A percentile compares a stretch with the other conserved stretches of the same genome.
Evolutionary conservation across 2,329 filamentous ascomycete genomes (phyloP).

Genomic region (Fusarium sp.): DNA sequence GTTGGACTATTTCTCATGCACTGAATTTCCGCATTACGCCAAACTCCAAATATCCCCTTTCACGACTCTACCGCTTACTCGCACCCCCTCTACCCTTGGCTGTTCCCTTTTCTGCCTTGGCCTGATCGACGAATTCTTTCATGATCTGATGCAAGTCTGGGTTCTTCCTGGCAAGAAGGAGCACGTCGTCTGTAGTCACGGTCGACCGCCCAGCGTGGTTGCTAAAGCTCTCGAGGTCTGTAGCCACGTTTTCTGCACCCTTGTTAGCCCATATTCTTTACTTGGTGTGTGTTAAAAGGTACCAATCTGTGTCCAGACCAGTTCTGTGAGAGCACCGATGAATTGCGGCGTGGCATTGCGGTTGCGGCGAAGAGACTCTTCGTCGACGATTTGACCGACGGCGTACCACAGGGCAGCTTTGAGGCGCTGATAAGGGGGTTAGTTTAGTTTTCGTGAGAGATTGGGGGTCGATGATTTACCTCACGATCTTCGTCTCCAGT

Average conservation of each 20-base stretch:
- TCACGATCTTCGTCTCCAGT: constrained; percentile 54
- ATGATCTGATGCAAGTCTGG: constrained; percentile 85
- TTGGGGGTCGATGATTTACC: constrained; percentile 36
- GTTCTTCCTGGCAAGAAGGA: constrained; percentile 88
- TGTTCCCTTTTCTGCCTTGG: constrained; percentile 60
- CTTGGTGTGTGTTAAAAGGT: not conserved
- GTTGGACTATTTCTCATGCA: not conserved
- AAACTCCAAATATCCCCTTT: constrained; percentile 23
- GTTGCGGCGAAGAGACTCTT: constrained; percentile 72
- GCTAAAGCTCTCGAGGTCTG: constrained; percentile 69
- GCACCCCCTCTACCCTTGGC: constrained; percentile 48
- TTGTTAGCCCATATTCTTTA: constrained; percentile 4
- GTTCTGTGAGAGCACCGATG: constrained; percentile 86
- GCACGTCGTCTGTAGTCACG: constrained; percentile 86
- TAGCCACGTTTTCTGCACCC: constrained; percentile 65
- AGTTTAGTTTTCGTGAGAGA: not conserved
- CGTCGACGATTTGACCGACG: constrained; percentile 89
- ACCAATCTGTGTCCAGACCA: constrained; percentile 91
- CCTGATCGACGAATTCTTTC: constrained; percentile 73
- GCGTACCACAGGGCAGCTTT: constrained; percentile 89
- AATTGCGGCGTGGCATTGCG: constrained; percentile 93
- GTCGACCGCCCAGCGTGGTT: constrained; percentile 85
- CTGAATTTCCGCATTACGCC: constrained; percentile 18
- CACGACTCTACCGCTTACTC: constrained; percentile 51
- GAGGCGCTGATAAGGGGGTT: constrained; percentile 69